phyloP scores from a whole-genome alignment of 139 green algal genomes.

The Chloropicon primus region DNA sequence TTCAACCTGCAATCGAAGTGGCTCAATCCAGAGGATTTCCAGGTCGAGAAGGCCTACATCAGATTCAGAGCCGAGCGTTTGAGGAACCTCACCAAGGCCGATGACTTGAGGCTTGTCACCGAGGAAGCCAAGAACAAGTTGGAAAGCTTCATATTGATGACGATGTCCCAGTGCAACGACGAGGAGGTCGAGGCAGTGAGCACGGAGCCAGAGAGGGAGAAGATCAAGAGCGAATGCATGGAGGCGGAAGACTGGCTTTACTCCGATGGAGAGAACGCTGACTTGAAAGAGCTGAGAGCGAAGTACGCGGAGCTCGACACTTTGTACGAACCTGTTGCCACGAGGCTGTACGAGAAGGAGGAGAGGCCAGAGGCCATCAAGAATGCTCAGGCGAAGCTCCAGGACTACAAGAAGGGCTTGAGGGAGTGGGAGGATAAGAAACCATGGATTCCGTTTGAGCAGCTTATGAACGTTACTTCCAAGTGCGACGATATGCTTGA shows the following conservation, averaged over 20 bases:
- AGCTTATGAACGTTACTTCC: not conserved
- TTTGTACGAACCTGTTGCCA: not conserved
- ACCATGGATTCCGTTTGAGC: not conserved
- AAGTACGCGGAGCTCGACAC: constrained; percentile 31
- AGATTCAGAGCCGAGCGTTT: not conserved
- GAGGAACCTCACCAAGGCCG: not conserved
- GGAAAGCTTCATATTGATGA: not conserved
- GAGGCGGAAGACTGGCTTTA: constrained; percentile 92
- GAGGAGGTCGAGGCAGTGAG: constrained; percentile 42
- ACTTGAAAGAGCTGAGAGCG: constrained; percentile 17
- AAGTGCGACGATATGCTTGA: not conserved
- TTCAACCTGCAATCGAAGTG: not conserved
- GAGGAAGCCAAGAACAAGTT: not conserved
- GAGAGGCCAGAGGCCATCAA: not conserved
- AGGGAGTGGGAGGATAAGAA: not conserved
- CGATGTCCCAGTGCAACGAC: not conserved
- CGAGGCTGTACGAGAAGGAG: not conserved
- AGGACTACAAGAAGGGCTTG: not conserved
- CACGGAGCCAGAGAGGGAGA: constrained; percentile 49
- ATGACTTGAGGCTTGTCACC: not conserved
- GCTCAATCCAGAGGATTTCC: not conserved
- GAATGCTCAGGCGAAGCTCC: not conserved
- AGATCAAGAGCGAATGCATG: constrained; percentile 38
- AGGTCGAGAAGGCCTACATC: not conserved
- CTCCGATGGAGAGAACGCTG: constrained; percentile 47